phyloP scores from a whole-genome alignment of 2,329 filamentous ascomycete genomes.

The Ophiostoma montium region DNA sequence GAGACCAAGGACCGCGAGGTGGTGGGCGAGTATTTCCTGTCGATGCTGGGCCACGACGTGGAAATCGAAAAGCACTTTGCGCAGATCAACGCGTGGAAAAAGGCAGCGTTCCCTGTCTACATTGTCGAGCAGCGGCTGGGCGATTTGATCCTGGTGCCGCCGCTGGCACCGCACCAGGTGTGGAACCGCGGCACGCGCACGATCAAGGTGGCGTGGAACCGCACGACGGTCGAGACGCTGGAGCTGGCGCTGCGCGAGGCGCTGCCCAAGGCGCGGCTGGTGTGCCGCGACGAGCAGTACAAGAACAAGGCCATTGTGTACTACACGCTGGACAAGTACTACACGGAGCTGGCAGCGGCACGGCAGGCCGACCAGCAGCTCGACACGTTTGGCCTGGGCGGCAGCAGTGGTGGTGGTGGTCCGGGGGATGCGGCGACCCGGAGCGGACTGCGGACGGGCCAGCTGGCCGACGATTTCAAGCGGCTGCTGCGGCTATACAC shows the following conservation, averaged over 20 bases:
- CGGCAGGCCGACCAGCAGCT: slow-evolving; percentile 29
- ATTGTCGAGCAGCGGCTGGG: slow-evolving; percentile 81
- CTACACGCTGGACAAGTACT: slow-evolving; percentile 72
- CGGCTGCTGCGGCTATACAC: slow-evolving; percentile 66
- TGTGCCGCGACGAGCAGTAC: slow-evolving; percentile 95
- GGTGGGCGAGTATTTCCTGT: slow-evolving; percentile 87
- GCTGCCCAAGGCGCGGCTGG: slow-evolving; percentile 73
- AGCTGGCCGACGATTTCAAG: slow-evolving; percentile 73
- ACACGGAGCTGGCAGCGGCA: slow-evolving; percentile 43
- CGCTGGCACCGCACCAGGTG: slow-evolving; percentile 88
- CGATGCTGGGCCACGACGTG: slow-evolving; percentile 86
- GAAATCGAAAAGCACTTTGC: slow-evolving; percentile 96
- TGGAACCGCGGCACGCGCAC: slow-evolving; percentile 96
- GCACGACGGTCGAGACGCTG: slow-evolving; percentile 82
- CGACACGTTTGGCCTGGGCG: slow-evolving; percentile 33
- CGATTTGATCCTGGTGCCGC: slow-evolving; percentile 87
- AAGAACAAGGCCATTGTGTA: slow-evolving; percentile 96
- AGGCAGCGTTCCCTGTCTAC: slow-evolving; percentile 84
- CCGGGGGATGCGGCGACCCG: slow-evolving; percentile 26
- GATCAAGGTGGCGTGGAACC: slow-evolving; percentile 97
- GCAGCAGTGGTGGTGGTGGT: too few relatives aligned
- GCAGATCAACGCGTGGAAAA: slow-evolving; percentile 89
- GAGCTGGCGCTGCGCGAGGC: slow-evolving; percentile 77
- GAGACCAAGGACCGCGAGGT: slow-evolving; percentile 83
- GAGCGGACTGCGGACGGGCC: slow-evolving; percentile 37